These are phyloP conservation scores for Trypethelium eluteriae DNA, from an alignment of 495 filamentous ascomycete species.

Conservation along the genomic window DNA sequence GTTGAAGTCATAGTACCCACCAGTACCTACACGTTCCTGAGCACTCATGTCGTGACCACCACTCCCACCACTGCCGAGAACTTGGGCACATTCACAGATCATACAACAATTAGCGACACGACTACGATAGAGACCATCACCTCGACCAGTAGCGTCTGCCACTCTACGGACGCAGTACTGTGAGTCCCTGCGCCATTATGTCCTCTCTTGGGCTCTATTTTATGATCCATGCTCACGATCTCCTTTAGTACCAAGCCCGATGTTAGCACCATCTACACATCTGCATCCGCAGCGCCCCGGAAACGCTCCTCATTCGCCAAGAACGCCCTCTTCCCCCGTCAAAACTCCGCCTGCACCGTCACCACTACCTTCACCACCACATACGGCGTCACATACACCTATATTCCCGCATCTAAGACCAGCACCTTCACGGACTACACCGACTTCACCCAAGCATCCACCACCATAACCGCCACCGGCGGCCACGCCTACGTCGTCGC, in stretches of 20 bases:
- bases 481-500: conserved; percentile 17
- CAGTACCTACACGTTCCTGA: conserved; percentile 12
- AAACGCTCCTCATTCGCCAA: conserved; percentile 1
- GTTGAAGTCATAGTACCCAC: conserved; percentile 20
- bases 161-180: background rate
- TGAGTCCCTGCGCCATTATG: background rate
- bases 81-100: conserved; percentile 17
- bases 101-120: conserved; percentile 5
- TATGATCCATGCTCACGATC: conserved; percentile 9
- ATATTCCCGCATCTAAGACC: conserved; percentile 14
- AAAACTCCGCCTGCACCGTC: conserved; percentile 12
- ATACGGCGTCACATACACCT: conserved; percentile 18
- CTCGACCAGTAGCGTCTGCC: conserved; percentile 13
- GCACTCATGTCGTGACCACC: conserved; percentile 15
- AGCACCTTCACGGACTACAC: conserved; percentile 21
- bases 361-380: conserved; percentile 20
- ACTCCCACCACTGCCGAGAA: conserved; percentile 15
- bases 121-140: conserved; percentile 18
- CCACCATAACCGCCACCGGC: conserved; percentile 15
- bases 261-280: background rate
- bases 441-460: conserved; percentile 14
- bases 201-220: background rate
- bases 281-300: background rate
- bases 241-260: background rate
- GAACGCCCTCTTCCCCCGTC: conserved; percentile 6